These are phyloP conservation scores for Aureobasidium vineae DNA, from an alignment of 2,329 filamentous ascomycete genomes.

Conservation along the genomic window DNA sequence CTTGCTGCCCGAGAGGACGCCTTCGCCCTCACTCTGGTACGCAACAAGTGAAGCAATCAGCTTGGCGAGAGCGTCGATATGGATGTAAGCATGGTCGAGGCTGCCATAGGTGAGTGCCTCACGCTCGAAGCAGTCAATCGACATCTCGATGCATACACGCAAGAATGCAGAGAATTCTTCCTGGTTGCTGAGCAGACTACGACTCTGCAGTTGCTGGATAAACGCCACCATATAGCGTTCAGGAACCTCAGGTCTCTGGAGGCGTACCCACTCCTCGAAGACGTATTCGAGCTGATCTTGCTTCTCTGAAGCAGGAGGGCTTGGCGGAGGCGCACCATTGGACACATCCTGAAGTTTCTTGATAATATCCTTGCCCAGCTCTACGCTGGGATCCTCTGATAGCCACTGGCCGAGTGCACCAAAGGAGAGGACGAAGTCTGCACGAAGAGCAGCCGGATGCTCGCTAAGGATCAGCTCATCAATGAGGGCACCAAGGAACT, in stretches of 20 bases:
- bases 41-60: slow-evolving; percentile 74
- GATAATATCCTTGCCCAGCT: slow-evolving; percentile 69
- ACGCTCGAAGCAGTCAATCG: slow-evolving; percentile 74
- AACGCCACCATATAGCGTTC: slow-evolving; percentile 73
- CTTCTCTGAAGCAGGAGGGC: slow-evolving; percentile 57
- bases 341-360: slow-evolving; percentile 59
- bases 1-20: slow-evolving; percentile 61
- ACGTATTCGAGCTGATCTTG: slow-evolving; percentile 90
- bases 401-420: slow-evolving; percentile 82
- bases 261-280: slow-evolving; percentile 90
- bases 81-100: slow-evolving; percentile 59
- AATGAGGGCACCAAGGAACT: slow-evolving; percentile 76
- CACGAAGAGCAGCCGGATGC: slow-evolving; percentile 72
- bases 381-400: slow-evolving; percentile 65
- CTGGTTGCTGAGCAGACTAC: slow-evolving; percentile 67
- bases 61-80: slow-evolving; percentile 78
- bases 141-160: slow-evolving; percentile 75
- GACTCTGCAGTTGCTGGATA: slow-evolving; percentile 76
- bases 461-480: slow-evolving; percentile 77
- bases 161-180: slow-evolving; percentile 80
- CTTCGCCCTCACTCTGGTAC: slow-evolving; percentile 63
- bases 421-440: slow-evolving; percentile 81
- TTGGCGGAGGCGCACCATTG: slow-evolving; percentile 49
- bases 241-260: slow-evolving; percentile 73
- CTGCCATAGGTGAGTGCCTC: slow-evolving; percentile 60